These are phyloP conservation scores for Phytophthora fragariae DNA, from an alignment of 352 stramenopile genomes.

Conservation along the genomic window DNA sequence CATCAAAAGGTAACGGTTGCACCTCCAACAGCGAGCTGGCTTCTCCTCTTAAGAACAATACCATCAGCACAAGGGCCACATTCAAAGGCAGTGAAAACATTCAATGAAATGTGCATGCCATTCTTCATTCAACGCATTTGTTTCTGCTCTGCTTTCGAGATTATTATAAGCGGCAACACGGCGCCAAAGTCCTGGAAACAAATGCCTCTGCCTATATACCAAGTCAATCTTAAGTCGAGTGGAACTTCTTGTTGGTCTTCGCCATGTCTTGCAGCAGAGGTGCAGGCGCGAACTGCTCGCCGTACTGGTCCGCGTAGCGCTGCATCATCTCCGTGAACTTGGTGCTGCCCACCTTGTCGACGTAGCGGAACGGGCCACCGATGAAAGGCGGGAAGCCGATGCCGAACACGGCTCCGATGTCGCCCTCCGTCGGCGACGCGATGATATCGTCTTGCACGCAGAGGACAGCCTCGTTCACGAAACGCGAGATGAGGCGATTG, in stretches of 20 bases:
- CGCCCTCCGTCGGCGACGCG: constrained; percentile 94
- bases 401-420: constrained; percentile 99
- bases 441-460: constrained; percentile 99
- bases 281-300: constrained; percentile 96
- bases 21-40: constrained; percentile 19
- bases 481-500: constrained; percentile 95
- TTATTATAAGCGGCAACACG: constrained; percentile 14
- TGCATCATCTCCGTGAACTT: constrained; percentile 98
- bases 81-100: constrained; percentile 5
- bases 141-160: constrained; percentile 23
- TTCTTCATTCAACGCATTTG: constrained; percentile 32
- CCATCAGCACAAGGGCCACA: neutral
- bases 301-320: constrained; percentile 95
- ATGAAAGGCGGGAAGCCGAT: constrained; percentile 98
- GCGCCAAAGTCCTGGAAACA: neutral
- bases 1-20: neutral
- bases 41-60: constrained; percentile 15
- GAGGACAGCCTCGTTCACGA: constrained; percentile 98
- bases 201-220: constrained; percentile 24
- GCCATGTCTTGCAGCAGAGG: constrained; percentile 97
- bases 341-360: constrained; percentile 94
- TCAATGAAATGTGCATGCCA: constrained; percentile 32
- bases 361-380: constrained; percentile 96
- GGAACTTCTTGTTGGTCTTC: constrained; percentile 98
- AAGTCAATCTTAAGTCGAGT: constrained; percentile 70